Evolutionary conservation across 495 filamentous ascomycete species (phyloP).

Genomic region (Echria macrotheca): DNA sequence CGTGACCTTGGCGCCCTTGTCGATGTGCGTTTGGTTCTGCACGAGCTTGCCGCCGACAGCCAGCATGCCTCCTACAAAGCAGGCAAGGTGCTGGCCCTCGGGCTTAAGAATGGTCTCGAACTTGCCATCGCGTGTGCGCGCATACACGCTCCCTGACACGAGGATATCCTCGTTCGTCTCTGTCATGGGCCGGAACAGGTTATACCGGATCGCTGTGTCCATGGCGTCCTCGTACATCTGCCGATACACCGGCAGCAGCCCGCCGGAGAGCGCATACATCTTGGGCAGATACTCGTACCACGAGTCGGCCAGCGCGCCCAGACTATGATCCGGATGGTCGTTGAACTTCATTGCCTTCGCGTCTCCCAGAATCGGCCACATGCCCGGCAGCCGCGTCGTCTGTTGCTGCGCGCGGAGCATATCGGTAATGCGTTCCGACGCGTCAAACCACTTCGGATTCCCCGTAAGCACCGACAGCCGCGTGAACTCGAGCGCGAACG

Average conservation of each 20-base stretch:
- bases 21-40: constrained; percentile 58
- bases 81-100: constrained; percentile 42
- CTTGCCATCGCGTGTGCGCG: constrained; percentile 60
- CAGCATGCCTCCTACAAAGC: constrained; percentile 82
- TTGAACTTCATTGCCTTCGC: constrained; percentile 27
- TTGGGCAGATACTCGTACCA: constrained; percentile 85
- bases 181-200: constrained; percentile 61
- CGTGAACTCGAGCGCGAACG: constrained; percentile 77
- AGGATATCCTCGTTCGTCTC: constrained; percentile 42
- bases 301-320: constrained; percentile 74
- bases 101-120: constrained; percentile 44
- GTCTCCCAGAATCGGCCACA: constrained; percentile 39
- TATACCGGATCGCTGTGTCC: constrained; percentile 56
- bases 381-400: constrained; percentile 61
- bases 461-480: constrained; percentile 78
- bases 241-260: constrained; percentile 63
- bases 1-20: constrained; percentile 65
- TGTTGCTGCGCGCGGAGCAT: constrained; percentile 62
- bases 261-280: constrained; percentile 61
- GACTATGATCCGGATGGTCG: constrained; percentile 47
- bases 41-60: constrained; percentile 71
- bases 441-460: constrained; percentile 80
- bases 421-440: constrained; percentile 72
- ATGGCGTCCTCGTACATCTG: constrained; percentile 69
- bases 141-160: constrained; percentile 54